Base-by-base conservation (phyloP, 208 protist genomes). In the Angomonas deanei region DNA sequence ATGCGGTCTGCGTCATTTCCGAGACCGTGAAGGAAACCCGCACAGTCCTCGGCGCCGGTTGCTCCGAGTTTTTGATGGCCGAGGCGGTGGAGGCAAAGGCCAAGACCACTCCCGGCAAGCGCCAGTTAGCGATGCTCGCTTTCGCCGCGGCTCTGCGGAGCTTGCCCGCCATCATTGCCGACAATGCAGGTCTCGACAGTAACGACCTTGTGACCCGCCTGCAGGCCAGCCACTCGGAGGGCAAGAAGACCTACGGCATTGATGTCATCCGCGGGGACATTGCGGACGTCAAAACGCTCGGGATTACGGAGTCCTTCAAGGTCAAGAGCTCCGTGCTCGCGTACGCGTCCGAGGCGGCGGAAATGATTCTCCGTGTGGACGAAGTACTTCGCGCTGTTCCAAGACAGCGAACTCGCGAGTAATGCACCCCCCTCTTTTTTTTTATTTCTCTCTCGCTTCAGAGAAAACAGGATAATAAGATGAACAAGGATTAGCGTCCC, bases 331-430 rank as follows among this genome's bases (percentile, higher is more conserved):
- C 97, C 63, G 93, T 99, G 19, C 68, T 99, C 4, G 80, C 97
- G 13, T 98, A 97, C 60, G 97, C 98, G 15, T 66, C 96, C 8
- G 98, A 99, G 76, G 99, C 99, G 21, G 98, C 98, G 19, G 98
- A 99, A 76, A 99, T 99, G 97, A 99, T 99, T 74, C 80, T 99
- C 49, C 92, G 98, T 56, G 98, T 99, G 10, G 99, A 99, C 76
- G 87, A 99, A 54, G 98, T 99, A 52, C 84, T 99, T 36, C 90
- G 87, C 23, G 94, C 88, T 56, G 97, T 97, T 15, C 97, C 98
- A 23, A 78, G 96, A 48, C 78, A 97, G 76, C 73, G 92, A 19
- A 92, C 88, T n/a, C 80, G 80, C 64, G 81, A 82, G 55, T 75
- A 71, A 67, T 23, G 4, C 36, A 53, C 28, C 31, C 11, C 4